These are phyloP conservation scores for Tuber melanosporum DNA, from an alignment of 495 filamentous ascomycete genomes.

Conservation along the genomic window DNA sequence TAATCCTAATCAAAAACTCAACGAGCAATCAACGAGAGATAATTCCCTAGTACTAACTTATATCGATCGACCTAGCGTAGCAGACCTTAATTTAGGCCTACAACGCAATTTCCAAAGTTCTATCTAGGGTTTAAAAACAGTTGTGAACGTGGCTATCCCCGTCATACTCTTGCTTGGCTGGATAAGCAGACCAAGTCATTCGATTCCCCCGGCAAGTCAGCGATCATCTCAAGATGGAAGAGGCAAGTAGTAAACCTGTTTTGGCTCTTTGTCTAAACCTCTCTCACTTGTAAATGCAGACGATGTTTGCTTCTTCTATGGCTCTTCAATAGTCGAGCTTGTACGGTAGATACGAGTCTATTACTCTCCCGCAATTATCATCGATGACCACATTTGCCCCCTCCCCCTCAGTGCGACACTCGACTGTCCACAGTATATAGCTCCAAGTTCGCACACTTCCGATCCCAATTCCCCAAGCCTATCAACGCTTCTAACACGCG, in stretches of 20 bases:
- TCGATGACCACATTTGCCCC: constrained; percentile 17
- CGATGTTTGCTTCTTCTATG: constrained; percentile 17
- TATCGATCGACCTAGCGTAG: neutral
- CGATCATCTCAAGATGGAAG: constrained; percentile 7
- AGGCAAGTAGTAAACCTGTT: constrained; percentile 22
- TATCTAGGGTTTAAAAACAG: constrained; percentile 17
- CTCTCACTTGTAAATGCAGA: constrained; percentile 13
- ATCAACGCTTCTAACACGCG: neutral
- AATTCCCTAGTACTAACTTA: neutral
- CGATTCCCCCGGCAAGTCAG: constrained; percentile 17
- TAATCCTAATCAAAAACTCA: neutral
- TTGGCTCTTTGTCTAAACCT: constrained; percentile 11
- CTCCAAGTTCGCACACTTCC: too few species aligned
- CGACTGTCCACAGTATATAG: too few species aligned
- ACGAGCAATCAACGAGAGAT: neutral
- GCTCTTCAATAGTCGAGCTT: constrained; percentile 9
- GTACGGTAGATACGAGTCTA: neutral
- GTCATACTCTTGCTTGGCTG: constrained; percentile 12
- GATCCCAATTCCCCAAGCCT: too few species aligned
- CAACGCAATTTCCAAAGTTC: constrained; percentile 24
- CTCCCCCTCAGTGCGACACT: neutral
- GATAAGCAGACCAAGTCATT: constrained; percentile 14
- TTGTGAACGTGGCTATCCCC: constrained; percentile 12
- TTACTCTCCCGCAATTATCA: constrained; percentile 12
- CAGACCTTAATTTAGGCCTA: neutral